phyloP scores from a whole-genome alignment of 2,329 filamentous ascomycete genomes.

The Alternaria sp. region DNA sequence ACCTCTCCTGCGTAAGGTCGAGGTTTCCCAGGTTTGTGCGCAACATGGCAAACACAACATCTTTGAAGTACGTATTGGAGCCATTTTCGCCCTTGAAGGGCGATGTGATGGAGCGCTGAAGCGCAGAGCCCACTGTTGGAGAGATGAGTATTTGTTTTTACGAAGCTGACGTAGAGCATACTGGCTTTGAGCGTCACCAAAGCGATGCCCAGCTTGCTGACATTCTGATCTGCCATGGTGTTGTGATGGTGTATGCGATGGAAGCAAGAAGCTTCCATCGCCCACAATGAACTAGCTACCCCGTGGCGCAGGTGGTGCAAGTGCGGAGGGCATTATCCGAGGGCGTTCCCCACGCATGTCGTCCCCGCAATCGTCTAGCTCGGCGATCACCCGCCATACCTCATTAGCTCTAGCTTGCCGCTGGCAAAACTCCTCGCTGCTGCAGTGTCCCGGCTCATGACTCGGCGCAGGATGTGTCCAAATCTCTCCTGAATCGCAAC shows the following conservation, averaged over 20 bases:
- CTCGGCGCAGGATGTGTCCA: constrained; percentile 20
- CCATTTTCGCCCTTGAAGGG: constrained; percentile 51
- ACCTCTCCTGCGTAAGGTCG: constrained; percentile 47
- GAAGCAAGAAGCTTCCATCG: background rate
- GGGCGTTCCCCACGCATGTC: background rate
- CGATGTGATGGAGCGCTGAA: constrained; percentile 44
- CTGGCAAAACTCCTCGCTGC: constrained; percentile 5
- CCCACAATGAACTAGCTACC: background rate
- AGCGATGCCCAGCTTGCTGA: constrained; percentile 47
- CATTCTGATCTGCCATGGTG: constrained; percentile 40
- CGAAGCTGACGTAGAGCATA: constrained; percentile 20
- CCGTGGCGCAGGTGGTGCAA: background rate
- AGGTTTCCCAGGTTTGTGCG: constrained; percentile 44
- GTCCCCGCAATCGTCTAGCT: constrained; percentile 6
- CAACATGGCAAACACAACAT: constrained; percentile 44
- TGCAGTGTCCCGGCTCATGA: constrained; percentile 22
- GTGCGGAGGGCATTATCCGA: constrained; percentile 12
- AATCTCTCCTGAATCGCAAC: constrained; percentile 24
- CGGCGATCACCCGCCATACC: background rate
- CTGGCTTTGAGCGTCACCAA: constrained; percentile 43
- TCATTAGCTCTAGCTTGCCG: background rate
- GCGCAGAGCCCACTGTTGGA: constrained; percentile 43
- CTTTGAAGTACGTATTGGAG: constrained; percentile 50
- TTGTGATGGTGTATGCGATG: background rate
- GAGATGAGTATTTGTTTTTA: constrained; percentile 1